A percentile compares a stretch with the other conserved stretches of the same genome.
phyloP scores from a whole-genome alignment of 352 stramenopile genomes.

The Globisporangium spinosum region DNA sequence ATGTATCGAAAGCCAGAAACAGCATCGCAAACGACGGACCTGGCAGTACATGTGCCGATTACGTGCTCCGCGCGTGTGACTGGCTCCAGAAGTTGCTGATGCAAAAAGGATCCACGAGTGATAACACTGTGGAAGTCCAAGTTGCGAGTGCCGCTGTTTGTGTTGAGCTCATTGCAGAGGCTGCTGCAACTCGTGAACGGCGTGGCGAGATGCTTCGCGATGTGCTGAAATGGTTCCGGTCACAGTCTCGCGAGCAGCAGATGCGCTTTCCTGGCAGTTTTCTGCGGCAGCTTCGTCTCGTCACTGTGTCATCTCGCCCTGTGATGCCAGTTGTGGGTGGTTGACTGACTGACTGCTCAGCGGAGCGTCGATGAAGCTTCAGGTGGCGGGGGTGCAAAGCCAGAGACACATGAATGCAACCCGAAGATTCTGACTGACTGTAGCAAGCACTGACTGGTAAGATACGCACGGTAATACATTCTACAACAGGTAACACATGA shows the following conservation, averaged over 20 bases:
- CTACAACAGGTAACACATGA: background rate
- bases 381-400: too few relatives aligned
- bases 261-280: background rate
- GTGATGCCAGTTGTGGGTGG: background rate
- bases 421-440: background rate
- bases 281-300: constrained; percentile 17
- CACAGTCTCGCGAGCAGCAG: constrained; percentile 7
- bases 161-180: constrained; percentile 5
- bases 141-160: background rate
- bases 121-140: background rate
- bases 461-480: background rate
- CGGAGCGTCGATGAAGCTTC: too few relatives aligned
- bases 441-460: background rate
- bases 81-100: constrained; percentile 1
- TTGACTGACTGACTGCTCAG: background rate
- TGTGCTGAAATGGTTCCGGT: constrained; percentile 15
- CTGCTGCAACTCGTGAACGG: constrained; percentile 13
- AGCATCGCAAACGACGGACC: background rate
- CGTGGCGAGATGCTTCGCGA: constrained; percentile 14
- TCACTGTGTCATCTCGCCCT: constrained; percentile 12
- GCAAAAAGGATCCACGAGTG: background rate
- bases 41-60: background rate
- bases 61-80: background rate
- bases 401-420: too few relatives aligned
- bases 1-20: background rate